phyloP scores from a whole-genome alignment of 169 alveolate genomes.

The Cryptosporidium meleagridis region DNA sequence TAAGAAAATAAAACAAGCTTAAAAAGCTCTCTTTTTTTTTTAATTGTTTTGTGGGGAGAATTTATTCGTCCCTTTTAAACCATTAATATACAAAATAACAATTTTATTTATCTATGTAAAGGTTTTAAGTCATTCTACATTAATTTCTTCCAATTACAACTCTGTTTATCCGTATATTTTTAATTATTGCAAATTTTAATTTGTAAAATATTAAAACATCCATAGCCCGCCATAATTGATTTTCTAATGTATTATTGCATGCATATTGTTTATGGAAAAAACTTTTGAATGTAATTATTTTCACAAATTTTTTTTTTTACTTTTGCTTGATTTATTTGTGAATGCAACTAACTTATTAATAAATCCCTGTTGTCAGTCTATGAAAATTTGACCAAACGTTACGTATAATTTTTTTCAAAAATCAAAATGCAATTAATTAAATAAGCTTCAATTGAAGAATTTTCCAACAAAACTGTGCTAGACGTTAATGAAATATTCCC shows the following conservation, averaged over 20 bases:
- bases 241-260: neutral
- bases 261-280: neutral
- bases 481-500: constrained; percentile 34
- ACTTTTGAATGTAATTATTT: too few species aligned
- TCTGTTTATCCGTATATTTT: neutral
- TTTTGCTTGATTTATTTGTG: neutral
- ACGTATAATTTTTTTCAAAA: neutral
- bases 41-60: neutral
- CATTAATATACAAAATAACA: neutral
- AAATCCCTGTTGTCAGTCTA: neutral
- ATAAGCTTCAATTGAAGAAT: neutral
- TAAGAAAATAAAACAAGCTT: neutral
- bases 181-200: too few species aligned
- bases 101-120: too few species aligned
- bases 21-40: too few species aligned
- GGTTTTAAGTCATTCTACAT: too few species aligned
- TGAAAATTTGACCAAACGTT: constrained; percentile 5
- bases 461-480: constrained; percentile 9
- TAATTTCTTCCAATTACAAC: too few species aligned
- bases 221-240: neutral
- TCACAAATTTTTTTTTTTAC: neutral
- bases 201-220: neutral
- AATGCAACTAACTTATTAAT: neutral
- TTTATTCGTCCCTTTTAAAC: neutral
- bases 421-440: neutral